Percentiles rank a stretch among this genome's conserved stretches.
These are phyloP conservation scores for Citrus inodora DNA, from an alignment of 345 rosid species.

Conservation along the genomic window DNA sequence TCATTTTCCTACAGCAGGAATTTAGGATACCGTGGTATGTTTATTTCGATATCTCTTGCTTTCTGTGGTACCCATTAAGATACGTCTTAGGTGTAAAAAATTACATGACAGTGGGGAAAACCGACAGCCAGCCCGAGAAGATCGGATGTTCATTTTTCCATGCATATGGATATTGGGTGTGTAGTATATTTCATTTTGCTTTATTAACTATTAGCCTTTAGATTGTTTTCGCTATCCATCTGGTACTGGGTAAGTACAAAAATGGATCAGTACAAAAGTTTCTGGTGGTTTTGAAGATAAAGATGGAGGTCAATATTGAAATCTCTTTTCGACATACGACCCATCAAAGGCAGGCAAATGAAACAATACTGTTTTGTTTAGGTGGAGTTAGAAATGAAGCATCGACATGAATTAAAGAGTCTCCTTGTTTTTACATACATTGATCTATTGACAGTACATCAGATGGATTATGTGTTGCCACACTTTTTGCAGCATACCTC, in stretches of 20 bases:
- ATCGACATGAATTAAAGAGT: no score
- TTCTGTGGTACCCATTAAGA: neutral
- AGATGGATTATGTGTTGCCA: neutral
- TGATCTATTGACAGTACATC: neutral
- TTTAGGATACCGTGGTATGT: no score
- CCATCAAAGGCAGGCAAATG: neutral
- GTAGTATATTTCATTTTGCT: neutral
- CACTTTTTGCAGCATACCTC: constrained; percentile 53
- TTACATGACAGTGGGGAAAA: neutral
- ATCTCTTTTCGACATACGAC: neutral
- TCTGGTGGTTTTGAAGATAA: neutral
- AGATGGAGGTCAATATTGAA: neutral
- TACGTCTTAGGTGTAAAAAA: neutral
- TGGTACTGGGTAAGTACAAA: no score
- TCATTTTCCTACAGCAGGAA: no score
- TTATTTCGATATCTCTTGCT: no score
- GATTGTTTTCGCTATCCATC: no score
- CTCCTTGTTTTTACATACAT: no score
- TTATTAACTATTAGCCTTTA: neutral
- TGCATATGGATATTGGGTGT: neutral
- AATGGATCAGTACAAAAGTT: no score
- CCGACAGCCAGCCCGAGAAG: neutral
- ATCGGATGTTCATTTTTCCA: neutral
- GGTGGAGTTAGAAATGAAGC: neutral
- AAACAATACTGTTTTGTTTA: neutral